A percentile compares a stretch with the other conserved stretches of the same genome.
Conservation (phyloP, 1,284 basidiomycete genomes). For the Cryptococcus sp. region DNA sequence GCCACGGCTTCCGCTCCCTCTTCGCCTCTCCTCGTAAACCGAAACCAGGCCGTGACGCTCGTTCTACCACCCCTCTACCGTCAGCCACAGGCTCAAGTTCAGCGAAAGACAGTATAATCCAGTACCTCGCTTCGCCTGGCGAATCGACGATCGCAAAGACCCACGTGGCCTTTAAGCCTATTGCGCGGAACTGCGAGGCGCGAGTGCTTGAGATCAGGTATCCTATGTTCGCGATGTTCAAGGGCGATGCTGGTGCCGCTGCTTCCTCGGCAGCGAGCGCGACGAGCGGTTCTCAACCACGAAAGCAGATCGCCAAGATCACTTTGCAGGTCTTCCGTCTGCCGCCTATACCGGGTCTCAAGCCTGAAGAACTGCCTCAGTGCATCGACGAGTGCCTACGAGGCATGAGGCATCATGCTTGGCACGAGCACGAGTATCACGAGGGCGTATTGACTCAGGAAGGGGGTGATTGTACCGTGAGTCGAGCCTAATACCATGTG, state of each 20-base stretch:
- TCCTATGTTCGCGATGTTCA: slow-evolving; percentile 71
- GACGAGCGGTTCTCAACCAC: slow-evolving; percentile 46
- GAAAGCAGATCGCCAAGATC: slow-evolving; percentile 68
- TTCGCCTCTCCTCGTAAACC: slow-evolving; percentile 75
- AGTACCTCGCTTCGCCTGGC: slow-evolving; percentile 76
- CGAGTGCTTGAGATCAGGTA: slow-evolving; percentile 78
- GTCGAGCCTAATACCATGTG: slow-evolving; percentile 39
- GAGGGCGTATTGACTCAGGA: slow-evolving; percentile 91
- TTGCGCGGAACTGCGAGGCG: slow-evolving; percentile 76
- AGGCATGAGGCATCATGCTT: slow-evolving; percentile 82
- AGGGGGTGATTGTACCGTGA: slow-evolving; percentile 89
- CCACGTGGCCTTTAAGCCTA: slow-evolving; percentile 81
- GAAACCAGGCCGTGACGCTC: slow-evolving; percentile 45
- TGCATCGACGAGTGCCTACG: slow-evolving; percentile 88
- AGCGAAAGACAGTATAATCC: slow-evolving; percentile 63
- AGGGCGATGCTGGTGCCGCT: slow-evolving; percentile 24
- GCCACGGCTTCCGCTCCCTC: slow-evolving; percentile 66
- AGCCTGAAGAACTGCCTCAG: slow-evolving; percentile 76
- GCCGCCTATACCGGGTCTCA: slow-evolving; percentile 80
- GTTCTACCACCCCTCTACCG: slow-evolving; percentile 30
- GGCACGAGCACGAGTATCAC: slow-evolving; percentile 89
- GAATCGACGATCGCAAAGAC: slow-evolving; percentile 68
- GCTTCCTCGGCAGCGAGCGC: slow-evolving; percentile 11
- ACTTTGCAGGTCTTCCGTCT: slow-evolving; percentile 84
- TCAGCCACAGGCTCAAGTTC: slow-evolving; percentile 39